Evolutionary conservation across 1,284 basidiomycete genomes (phyloP).

Genomic region (Ustilago nuda): DNA sequence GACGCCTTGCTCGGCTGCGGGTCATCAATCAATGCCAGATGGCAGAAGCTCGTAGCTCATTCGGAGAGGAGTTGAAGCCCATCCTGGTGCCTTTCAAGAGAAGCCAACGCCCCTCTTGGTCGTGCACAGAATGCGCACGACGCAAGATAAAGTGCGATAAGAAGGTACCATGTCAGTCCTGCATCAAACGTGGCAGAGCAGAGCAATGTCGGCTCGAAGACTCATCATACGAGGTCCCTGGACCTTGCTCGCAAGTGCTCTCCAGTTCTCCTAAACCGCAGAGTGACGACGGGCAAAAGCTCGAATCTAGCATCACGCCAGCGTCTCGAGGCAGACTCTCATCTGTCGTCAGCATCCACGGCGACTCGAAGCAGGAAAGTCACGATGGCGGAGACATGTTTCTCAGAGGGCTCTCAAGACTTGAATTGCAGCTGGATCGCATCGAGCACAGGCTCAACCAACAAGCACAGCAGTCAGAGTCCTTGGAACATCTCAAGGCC

Average conservation of each 20-base stretch:
- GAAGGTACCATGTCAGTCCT: slow-evolving; percentile 55
- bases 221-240: slow-evolving; percentile 13
- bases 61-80: slow-evolving; percentile 14
- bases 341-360: slow-evolving; percentile 4
- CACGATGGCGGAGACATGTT: slow-evolving; percentile 16
- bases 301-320: slow-evolving; percentile 3
- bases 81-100: slow-evolving; percentile 37
- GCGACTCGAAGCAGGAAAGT: background rate
- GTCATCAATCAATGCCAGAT: slow-evolving; percentile 15
- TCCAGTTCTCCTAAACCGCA: slow-evolving; percentile 11
- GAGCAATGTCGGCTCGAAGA: slow-evolving; percentile 48
- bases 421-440: slow-evolving; percentile 41
- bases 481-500: slow-evolving; percentile 37
- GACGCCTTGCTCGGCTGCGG: background rate
- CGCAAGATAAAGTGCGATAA: slow-evolving; percentile 60
- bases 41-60: slow-evolving; percentile 6
- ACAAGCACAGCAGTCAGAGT: slow-evolving; percentile 20
- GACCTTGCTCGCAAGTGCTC: slow-evolving; percentile 19
- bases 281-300: slow-evolving; percentile 1
- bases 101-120: slow-evolving; percentile 52
- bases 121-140: slow-evolving; percentile 57
- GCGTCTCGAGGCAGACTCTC: slow-evolving; percentile 19
- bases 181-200: slow-evolving; percentile 48
- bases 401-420: slow-evolving; percentile 21
- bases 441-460: slow-evolving; percentile 34